These are phyloP conservation scores for Euphrasia arctica DNA, from an alignment of 305 asterid genomes.

Conservation along the genomic window DNA sequence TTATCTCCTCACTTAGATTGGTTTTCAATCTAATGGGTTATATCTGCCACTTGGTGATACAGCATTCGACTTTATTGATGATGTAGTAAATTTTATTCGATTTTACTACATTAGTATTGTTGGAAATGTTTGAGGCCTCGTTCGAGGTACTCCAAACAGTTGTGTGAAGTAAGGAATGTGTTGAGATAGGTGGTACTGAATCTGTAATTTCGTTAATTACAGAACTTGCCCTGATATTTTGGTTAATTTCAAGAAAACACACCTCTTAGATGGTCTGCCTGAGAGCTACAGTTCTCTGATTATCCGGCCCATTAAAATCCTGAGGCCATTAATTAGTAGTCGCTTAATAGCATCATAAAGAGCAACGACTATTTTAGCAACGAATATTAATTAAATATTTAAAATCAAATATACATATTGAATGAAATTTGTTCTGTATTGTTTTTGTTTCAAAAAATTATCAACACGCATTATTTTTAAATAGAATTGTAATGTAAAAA, in stretches of 20 bases:
- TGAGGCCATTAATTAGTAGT: neutral
- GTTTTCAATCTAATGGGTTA: slow-evolving; percentile 3
- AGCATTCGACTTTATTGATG: neutral
- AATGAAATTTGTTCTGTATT: no score
- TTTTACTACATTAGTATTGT: neutral
- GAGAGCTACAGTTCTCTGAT: neutral
- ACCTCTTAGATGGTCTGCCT: neutral
- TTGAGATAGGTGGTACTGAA: neutral
- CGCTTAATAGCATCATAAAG: neutral
- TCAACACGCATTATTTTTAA: no score
- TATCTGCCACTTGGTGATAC: slow-evolving; percentile 11
- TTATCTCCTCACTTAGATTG: slow-evolving; percentile 8
- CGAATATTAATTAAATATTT: no score
- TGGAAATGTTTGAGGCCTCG: neutral
- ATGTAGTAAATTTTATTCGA: neutral
- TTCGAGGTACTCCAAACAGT: neutral
- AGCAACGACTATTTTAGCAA: neutral
- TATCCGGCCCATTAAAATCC: neutral
- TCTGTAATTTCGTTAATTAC: neutral
- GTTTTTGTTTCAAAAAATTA: no score
- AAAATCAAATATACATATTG: no score
- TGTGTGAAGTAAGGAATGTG: neutral
- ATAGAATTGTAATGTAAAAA: no score
- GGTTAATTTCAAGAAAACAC: no score
- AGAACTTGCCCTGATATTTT: neutral